phyloP scores from a whole-genome alignment of 768 basidiomycete species.

The Podaxis sp. region DNA sequence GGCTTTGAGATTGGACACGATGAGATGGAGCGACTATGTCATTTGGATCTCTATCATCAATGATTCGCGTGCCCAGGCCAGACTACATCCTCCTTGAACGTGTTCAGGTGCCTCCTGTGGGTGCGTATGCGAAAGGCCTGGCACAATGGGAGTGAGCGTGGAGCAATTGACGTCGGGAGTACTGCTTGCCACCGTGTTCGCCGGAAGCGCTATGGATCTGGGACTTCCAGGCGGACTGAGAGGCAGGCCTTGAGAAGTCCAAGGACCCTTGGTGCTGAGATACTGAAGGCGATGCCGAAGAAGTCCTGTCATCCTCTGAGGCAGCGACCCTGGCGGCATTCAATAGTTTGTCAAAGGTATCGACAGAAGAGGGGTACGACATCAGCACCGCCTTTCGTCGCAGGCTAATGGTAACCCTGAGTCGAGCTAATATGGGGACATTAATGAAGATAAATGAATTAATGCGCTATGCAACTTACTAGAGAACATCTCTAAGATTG shows the following conservation, averaged over 20 bases:
- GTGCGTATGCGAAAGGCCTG: background rate
- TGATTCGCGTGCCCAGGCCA: background rate
- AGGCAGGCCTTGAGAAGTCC: conserved; percentile 1
- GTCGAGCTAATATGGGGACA: background rate
- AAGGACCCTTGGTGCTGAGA: background rate
- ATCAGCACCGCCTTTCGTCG: background rate
- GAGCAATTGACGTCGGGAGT: background rate
- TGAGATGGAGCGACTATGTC: background rate
- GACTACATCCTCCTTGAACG: background rate
- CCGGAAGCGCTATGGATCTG: background rate
- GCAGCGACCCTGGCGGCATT: background rate
- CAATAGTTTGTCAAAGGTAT: background rate
- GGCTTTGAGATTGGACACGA: background rate
- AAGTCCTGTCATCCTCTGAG: background rate
- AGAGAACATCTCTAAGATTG: background rate
- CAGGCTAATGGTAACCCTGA: background rate
- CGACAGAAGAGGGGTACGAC: background rate
- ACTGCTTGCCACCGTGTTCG: background rate
- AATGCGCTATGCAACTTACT: background rate
- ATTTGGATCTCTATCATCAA: conserved; percentile 8
- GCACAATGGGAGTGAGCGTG: background rate
- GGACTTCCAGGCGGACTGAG: background rate
- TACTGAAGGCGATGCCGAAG: background rate
- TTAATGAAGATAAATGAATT: background rate
- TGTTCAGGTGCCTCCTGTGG: background rate